Evolutionary conservation across 208 protist genomes (phyloP), one percentile per base, ranked within the genome.

Genomic region (Histomonas meleagridis): DNA sequence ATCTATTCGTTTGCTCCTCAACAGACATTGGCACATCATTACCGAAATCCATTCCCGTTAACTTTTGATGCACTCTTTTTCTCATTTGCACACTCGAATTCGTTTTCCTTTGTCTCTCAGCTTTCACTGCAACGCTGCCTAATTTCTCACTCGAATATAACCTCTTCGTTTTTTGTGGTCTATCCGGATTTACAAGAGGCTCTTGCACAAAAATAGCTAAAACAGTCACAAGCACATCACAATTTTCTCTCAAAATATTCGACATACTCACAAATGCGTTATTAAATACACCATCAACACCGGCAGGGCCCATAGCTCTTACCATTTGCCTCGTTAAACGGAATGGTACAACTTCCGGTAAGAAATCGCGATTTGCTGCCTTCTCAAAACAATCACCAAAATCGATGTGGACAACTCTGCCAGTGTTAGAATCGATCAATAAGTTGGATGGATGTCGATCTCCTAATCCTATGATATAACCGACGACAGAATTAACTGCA

Each of bases 321-420:
- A 38, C 32, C 14, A 91, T 91, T 38, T 49, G 62, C 28, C 86
- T 60, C 35, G 86, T 91, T 7, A 91, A 60, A 43, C 86, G 46
- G 40, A 91, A 91, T 70, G 86, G 86, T 49, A 91, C 86, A 60
- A 91, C 49, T 65, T 91, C 86, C 18, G 86, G 86, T 23, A 92
- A 26, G 35, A 69, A 43, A 53, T 57, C 7, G 26, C 93, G 14
- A 14, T 43, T 38, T 5, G 62, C 92, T 16, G 91, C 92, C 0
- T 79, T 43, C 32, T 93, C 92, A 62, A 93, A 93, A 28, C 92
- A 93, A 38, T 93, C 86, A 69, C 55, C 55, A 43, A 69, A 91
- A 28, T 91, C 86, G 40, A 91, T 91, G 23, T 91, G 86, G 38
- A 91, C 40, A 3, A 91, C 49, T 62, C 69, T 65, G 12, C 86